Conservation (phyloP, 768 basidiomycete genomes). For the Pholiota molesta region DNA sequence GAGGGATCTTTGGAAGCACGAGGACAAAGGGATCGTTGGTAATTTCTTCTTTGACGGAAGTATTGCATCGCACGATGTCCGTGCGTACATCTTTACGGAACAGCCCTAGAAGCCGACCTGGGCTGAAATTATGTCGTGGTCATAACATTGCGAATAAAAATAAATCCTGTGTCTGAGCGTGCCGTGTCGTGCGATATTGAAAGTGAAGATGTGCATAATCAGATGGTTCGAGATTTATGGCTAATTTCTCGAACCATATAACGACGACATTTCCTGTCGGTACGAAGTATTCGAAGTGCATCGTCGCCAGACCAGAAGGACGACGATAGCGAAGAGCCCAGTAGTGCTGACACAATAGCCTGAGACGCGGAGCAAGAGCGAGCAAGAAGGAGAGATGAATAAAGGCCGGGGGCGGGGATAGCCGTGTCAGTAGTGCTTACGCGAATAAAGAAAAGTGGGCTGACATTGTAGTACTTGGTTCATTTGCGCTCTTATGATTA, state of each 20-base stretch:
- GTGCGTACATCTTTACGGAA: conserved; percentile 30
- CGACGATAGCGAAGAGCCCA: background rate
- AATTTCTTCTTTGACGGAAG: conserved; percentile 30
- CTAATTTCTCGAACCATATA: background rate
- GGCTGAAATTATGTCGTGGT: background rate
- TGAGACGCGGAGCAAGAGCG: conserved; percentile 1
- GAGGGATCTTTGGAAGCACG: conserved; percentile 31
- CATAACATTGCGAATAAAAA: background rate
- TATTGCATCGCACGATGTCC: conserved; percentile 29
- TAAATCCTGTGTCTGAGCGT: background rate
- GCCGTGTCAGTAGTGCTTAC: conserved; percentile 26
- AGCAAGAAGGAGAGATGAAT: background rate
- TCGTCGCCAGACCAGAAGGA: conserved; percentile 16
- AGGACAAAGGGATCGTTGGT: conserved; percentile 26
- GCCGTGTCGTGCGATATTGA: background rate
- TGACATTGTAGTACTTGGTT: conserved; percentile 29
- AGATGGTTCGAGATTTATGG: background rate
- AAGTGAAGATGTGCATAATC: background rate
- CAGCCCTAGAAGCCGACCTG: background rate
- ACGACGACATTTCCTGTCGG: background rate
- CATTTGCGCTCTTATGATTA: conserved; percentile 2
- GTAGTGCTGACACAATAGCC: no score
- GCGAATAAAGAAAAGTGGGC: conserved; percentile 43
- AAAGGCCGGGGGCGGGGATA: conserved; percentile 1
- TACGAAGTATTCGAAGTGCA: background rate